Evolutionary conservation across 2,329 filamentous ascomycete species (phyloP).

Genomic region (Botrytis fragariae): DNA sequence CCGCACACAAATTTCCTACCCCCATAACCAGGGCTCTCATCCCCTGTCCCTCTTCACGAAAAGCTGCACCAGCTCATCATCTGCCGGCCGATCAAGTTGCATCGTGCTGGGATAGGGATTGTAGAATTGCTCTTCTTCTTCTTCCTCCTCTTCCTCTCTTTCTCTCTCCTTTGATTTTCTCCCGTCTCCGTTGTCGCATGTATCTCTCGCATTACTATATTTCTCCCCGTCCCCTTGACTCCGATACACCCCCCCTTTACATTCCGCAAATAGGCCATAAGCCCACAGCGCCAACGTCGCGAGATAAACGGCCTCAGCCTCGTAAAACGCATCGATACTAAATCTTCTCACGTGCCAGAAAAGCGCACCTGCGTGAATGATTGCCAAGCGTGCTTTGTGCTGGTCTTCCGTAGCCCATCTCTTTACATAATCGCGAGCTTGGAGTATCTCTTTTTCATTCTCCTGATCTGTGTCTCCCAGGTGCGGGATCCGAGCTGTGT

Average conservation of each 20-base stretch:
- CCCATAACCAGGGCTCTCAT: constrained; percentile 52
- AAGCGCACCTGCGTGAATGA: constrained; percentile 51
- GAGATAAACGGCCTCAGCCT: constrained; percentile 46
- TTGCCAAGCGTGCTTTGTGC: constrained; percentile 55
- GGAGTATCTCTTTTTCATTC: constrained; percentile 30
- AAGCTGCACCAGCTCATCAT: constrained; percentile 57
- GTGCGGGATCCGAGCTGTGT: neutral
- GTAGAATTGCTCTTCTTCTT: constrained; percentile 18
- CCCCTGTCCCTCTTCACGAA: constrained; percentile 50
- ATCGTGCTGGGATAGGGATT: constrained; percentile 45
- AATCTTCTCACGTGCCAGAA: constrained; percentile 54
- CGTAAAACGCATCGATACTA: constrained; percentile 48
- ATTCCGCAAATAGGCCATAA: constrained; percentile 34
- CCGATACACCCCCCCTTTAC: neutral
- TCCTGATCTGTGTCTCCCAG: neutral
- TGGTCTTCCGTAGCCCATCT: constrained; percentile 52
- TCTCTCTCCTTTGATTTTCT: neutral
- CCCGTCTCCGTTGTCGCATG: neutral
- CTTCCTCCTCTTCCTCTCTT: constrained; percentile 3
- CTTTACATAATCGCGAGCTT: constrained; percentile 39
- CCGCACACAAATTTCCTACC: constrained; percentile 49
- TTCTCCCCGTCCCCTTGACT: neutral
- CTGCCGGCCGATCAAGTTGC: constrained; percentile 53
- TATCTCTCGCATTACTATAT: too few relatives aligned
- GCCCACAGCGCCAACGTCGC: constrained; percentile 49